phyloP scores from a whole-genome alignment of 2,329 filamentous ascomycete genomes.

The Trichoderma simmonsii region DNA sequence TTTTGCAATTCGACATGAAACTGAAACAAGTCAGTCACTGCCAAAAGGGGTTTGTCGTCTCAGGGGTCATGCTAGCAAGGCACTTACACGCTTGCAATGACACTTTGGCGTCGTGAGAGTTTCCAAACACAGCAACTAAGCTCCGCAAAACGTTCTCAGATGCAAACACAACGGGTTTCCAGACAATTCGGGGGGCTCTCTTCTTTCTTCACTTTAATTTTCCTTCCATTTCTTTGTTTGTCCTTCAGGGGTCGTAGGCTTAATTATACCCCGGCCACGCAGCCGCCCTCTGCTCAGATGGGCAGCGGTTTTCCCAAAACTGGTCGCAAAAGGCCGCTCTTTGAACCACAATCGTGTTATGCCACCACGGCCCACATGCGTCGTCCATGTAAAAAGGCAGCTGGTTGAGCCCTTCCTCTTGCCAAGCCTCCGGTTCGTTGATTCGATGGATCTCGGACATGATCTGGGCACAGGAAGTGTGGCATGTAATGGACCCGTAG shows the following conservation, averaged over 20 bases:
- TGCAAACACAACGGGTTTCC: neutral
- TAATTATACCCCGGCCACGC: neutral
- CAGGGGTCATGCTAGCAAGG: neutral
- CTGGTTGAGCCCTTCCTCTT: slow-evolving; percentile 20
- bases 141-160: neutral
- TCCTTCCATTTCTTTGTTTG: neutral
- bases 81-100: neutral
- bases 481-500: slow-evolving; percentile 25
- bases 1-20: neutral
- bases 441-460: slow-evolving; percentile 29
- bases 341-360: slow-evolving; percentile 16
- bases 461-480: slow-evolving; percentile 25
- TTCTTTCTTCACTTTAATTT: neutral
- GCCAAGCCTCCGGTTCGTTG: slow-evolving; percentile 28
- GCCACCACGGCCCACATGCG: slow-evolving; percentile 26
- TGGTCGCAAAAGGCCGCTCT: slow-evolving; percentile 13
- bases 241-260: neutral
- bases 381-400: slow-evolving; percentile 28
- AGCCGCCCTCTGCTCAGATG: neutral
- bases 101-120: neutral
- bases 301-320: slow-evolving; percentile 12
- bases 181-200: neutral
- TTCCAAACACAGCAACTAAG: neutral
- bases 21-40: neutral
- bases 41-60: neutral